These are phyloP conservation scores for Cyclanthera cordifolia DNA, from an alignment of 306 rosid genomes.

Conservation along the genomic window DNA sequence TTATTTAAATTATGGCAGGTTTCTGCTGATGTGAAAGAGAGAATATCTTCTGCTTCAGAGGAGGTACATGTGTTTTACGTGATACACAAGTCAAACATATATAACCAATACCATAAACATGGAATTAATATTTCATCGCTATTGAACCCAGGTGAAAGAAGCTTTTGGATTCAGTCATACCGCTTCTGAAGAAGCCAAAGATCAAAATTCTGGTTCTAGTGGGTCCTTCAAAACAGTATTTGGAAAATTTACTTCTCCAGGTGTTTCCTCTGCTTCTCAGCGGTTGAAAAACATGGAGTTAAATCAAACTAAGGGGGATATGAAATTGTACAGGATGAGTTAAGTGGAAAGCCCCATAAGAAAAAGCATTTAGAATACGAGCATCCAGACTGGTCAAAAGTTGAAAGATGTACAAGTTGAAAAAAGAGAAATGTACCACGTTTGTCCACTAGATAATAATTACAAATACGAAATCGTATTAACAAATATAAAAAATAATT, in stretches of 20 bases:
- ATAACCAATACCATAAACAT: neutral
- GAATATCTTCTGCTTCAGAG: constrained; percentile 68
- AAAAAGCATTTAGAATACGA: constrained; percentile 44
- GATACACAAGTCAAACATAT: constrained; percentile 9
- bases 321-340: constrained; percentile 68
- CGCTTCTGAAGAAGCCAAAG: constrained; percentile 33
- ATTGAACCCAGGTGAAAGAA: constrained; percentile 54
- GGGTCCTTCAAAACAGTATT: constrained; percentile 49
- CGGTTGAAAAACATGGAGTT: constrained; percentile 59
- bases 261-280: constrained; percentile 51
- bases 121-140: neutral
- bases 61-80: constrained; percentile 43
- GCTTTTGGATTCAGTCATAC: constrained; percentile 54
- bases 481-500: neutral
- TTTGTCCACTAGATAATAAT: too few relatives aligned
- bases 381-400: constrained; percentile 32
- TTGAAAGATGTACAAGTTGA: constrained; percentile 51
- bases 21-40: constrained; percentile 71
- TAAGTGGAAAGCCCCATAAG: constrained; percentile 44
- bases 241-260: constrained; percentile 57
- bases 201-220: constrained; percentile 29
- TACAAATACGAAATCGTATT: constrained; percentile 9
- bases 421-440: too few relatives aligned
- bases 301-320: constrained; percentile 62
- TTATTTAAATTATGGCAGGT: constrained; percentile 30